These are phyloP conservation scores for Trichophyton verrucosum DNA, from an alignment of 2,329 filamentous ascomycete genomes.

Conservation along the genomic window DNA sequence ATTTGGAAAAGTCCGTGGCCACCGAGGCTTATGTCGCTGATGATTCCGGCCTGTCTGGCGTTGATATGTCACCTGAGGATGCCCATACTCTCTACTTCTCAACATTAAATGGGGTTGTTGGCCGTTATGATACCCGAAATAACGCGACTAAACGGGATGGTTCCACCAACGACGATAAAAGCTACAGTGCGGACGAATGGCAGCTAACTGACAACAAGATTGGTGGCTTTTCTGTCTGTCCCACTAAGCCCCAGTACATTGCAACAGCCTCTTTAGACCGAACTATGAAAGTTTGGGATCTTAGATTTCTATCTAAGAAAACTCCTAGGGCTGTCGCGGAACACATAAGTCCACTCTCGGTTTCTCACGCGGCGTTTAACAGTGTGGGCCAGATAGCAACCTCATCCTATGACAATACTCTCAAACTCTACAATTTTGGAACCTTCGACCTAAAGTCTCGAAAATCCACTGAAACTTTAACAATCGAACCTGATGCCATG, in stretches of 20 bases:
- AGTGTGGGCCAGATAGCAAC: conserved; percentile 75
- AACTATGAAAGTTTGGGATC: conserved; percentile 83
- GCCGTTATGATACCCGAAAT: conserved; percentile 65
- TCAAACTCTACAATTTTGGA: conserved; percentile 79
- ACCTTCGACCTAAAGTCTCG: conserved; percentile 45
- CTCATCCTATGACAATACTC: conserved; percentile 83
- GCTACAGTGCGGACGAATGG: conserved; percentile 53
- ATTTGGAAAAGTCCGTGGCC: conserved; percentile 67
- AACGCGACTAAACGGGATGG: not conserved
- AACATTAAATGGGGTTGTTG: conserved; percentile 68
- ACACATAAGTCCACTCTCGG: conserved; percentile 69
- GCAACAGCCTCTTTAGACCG: conserved; percentile 85
- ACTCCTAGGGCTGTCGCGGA: conserved; percentile 63
- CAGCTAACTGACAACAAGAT: conserved; percentile 84
- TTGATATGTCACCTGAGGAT: conserved; percentile 63
- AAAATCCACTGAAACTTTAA: conserved; percentile 47
- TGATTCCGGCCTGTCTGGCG: conserved; percentile 68
- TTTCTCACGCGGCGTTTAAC: conserved; percentile 88
- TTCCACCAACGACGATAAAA: conserved; percentile 15
- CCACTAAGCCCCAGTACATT: conserved; percentile 64
- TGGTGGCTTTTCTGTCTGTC: conserved; percentile 79
- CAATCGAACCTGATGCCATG: conserved; percentile 56
- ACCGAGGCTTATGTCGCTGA: conserved; percentile 71
- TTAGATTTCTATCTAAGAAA: conserved; percentile 57
- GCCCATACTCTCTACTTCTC: conserved; percentile 73